Base-by-base conservation (phyloP, 306 rosid species). In the Trichosanthes truncata region DNA sequence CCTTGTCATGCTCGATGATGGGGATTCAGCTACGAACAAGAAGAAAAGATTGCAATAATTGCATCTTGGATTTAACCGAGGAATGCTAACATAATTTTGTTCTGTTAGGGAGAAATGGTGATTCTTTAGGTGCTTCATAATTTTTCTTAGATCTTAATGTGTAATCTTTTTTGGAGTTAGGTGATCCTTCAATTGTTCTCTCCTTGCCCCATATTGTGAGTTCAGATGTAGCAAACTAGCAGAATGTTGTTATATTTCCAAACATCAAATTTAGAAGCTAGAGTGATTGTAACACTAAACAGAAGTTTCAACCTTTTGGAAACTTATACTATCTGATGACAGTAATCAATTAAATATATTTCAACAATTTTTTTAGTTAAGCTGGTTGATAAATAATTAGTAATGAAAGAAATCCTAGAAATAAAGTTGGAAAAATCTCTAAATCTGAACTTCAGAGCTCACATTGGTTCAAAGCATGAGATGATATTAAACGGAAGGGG, bases 81-180 rank as follows among this genome's bases (percentile, higher is more conserved):
- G 84, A 75, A 74, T 81, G 76, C 20, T 87, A 84, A 83, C 83
- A 87, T 84, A 90, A 86, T 91, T 90, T 92, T 92, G 94, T 90
- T 85, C 82, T 61, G 65, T 78, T 91, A 84, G 89, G 85, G 89
- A 89, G 88, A 83, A 87, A 83, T 65, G 85, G 86, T 55, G 78
- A 91, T 91, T 91, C 89, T 88, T 90, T 90, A 81, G 89, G 84
- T 78, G 82, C 88, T 86, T 86, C 85, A 33, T 84, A 79, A 85
- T 82, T 84, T 68, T 84, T 82, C 17, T 72, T 84, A 87, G 97
- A 87, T 74, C 11, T 68, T 74, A 77, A 81, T 84, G 78, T 59
- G 73, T 81, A 86, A 84, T 73, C 65, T 61, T 85, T 84, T 86
- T 57, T 74, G 57, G 74, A 48, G 83, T 75, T 89, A 85, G 93